phyloP scores from a whole-genome alignment of 768 basidiomycete species.

The Amanita phalloides region DNA sequence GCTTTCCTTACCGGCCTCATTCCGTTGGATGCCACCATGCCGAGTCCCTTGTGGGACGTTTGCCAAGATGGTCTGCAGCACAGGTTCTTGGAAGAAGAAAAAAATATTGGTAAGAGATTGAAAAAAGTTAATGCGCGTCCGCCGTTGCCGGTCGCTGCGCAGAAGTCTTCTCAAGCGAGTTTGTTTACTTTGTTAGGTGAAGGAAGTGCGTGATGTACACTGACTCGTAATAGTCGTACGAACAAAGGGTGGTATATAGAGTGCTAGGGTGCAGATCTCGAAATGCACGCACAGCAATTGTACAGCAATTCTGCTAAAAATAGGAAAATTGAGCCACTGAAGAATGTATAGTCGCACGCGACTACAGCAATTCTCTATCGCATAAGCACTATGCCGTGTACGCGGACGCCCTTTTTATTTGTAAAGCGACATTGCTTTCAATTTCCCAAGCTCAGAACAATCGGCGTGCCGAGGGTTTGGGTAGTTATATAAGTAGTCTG shows the following conservation, averaged over 20 bases:
- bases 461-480: not conserved
- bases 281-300: not conserved
- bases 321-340: not conserved
- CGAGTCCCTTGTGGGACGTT: slow-evolving; percentile 34
- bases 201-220: not conserved
- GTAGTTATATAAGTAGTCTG: not conserved
- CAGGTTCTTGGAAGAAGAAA: slow-evolving; percentile 35
- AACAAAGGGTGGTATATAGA: not conserved
- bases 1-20: slow-evolving; percentile 27
- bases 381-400: not conserved
- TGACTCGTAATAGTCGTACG: not conserved
- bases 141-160: not conserved
- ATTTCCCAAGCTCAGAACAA: not conserved
- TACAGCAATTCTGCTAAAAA: slow-evolving; percentile 1
- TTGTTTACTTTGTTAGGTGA: not conserved
- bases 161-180: not conserved
- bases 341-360: not conserved
- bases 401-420: not conserved
- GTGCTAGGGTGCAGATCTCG: not conserved
- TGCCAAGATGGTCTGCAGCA: slow-evolving; percentile 34
- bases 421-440: not conserved
- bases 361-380: not conserved
- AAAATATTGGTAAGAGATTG: slow-evolving; percentile 30
- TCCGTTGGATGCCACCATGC: slow-evolving; percentile 13
- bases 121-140: slow-evolving; percentile 9